Percentiles rank a stretch among this genome's conserved stretches.
Evolutionary conservation across 2,329 filamentous ascomycete species (phyloP).

Genomic region (Cytospora schulzeri): DNA sequence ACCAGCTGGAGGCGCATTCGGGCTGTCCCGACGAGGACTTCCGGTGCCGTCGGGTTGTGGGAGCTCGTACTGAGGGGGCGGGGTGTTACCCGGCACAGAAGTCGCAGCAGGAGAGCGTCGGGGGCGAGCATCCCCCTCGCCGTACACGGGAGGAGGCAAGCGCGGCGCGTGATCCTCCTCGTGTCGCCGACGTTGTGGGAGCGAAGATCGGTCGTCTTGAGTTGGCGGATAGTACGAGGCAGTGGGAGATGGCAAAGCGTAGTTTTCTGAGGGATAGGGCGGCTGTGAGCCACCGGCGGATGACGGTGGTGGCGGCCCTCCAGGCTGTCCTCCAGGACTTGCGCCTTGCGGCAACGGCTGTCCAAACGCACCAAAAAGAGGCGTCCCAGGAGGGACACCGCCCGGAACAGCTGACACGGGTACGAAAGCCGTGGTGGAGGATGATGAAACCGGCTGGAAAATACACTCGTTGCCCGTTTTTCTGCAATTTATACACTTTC

Average conservation of each 20-base stretch:
- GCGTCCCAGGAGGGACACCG: slow-evolving; percentile 59
- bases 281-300: slow-evolving; percentile 26
- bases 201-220: slow-evolving; percentile 40
- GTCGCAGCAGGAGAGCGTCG: slow-evolving; percentile 52
- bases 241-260: slow-evolving; percentile 40
- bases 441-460: slow-evolving; percentile 61
- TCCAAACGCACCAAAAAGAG: slow-evolving; percentile 59
- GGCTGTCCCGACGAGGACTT: slow-evolving; percentile 42
- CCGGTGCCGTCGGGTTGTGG: slow-evolving; percentile 40
- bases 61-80: slow-evolving; percentile 44
- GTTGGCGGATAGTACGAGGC: slow-evolving; percentile 38
- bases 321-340: slow-evolving; percentile 22
- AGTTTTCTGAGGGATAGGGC: slow-evolving; percentile 14
- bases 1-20: slow-evolving; percentile 37
- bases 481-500: slow-evolving; percentile 63
- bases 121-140: slow-evolving; percentile 53
- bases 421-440: slow-evolving; percentile 59
- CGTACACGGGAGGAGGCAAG: slow-evolving; percentile 48
- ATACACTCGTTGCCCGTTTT: slow-evolving; percentile 65
- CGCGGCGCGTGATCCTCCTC: slow-evolving; percentile 45
- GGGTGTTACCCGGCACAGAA: slow-evolving; percentile 52
- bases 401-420: slow-evolving; percentile 61
- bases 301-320: slow-evolving; percentile 28
- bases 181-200: slow-evolving; percentile 40
- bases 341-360: slow-evolving; percentile 48